phyloP scores from a whole-genome alignment of 2,329 filamentous ascomycete genomes.

The Fusarium continuum region DNA sequence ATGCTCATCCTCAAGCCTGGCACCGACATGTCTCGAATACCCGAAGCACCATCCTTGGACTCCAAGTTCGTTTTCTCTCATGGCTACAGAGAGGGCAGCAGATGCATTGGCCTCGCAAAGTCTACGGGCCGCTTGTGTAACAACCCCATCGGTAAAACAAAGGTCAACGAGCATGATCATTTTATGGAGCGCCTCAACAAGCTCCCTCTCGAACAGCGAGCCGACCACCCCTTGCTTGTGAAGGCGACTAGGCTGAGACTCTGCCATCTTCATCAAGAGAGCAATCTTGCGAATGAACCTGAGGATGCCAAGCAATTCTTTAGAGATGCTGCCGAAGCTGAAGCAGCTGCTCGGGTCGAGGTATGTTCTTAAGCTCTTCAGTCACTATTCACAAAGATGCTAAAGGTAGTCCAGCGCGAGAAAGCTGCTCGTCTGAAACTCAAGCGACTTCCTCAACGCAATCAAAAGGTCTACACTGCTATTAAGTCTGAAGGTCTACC shows the following conservation, averaged over 20 bases:
- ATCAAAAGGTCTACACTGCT: no score
- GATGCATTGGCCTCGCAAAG: not conserved
- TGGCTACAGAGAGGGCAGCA: not conserved
- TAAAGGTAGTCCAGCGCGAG: not conserved
- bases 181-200: not conserved
- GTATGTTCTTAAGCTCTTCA: not conserved
- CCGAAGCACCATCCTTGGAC: not conserved
- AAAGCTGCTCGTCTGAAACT: no score
- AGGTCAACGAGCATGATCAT: not conserved
- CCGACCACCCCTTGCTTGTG: no score
- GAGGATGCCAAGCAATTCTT: not conserved
- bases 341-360: not conserved
- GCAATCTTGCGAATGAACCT: not conserved
- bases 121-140: not conserved
- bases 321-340: not conserved
- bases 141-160: not conserved
- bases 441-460: no score
- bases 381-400: not conserved
- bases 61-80: not conserved
- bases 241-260: no score
- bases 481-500: no score
- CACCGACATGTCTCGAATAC: rapidly evolving
- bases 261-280: no score
- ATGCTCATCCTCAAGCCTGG: not conserved
- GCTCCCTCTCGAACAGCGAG: not conserved